Evolutionary conservation across 768 basidiomycete genomes (phyloP).

Genomic region (Phaeotremella skinneri): DNA sequence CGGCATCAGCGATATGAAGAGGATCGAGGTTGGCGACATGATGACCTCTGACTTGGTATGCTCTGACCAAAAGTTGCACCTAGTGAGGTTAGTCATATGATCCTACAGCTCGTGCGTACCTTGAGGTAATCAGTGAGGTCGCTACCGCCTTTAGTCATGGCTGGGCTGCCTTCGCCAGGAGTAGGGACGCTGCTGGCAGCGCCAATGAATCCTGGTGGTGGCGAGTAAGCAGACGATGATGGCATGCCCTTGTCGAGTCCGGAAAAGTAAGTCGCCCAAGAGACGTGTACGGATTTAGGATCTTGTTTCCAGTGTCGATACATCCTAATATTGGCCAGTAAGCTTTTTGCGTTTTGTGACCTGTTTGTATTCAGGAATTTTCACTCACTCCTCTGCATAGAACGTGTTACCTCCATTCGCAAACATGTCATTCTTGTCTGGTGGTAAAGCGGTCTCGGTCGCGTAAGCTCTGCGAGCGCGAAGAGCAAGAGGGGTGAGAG

Average conservation of each 20-base stretch:
- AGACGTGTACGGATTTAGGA: constrained; percentile 84
- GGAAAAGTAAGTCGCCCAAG: constrained; percentile 91
- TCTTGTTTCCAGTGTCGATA: constrained; percentile 76
- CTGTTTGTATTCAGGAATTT: neutral
- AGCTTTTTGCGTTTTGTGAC: neutral
- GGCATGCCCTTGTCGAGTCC: constrained; percentile 84
- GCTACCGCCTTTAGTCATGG: constrained; percentile 60
- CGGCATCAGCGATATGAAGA: constrained; percentile 84
- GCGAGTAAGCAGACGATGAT: constrained; percentile 69
- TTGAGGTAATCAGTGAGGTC: constrained; percentile 93
- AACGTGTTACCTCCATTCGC: constrained; percentile 93
- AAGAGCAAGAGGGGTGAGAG: constrained; percentile 4
- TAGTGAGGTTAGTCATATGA: constrained; percentile 46
- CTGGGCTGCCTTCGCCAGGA: constrained; percentile 75
- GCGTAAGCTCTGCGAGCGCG: constrained; percentile 28
- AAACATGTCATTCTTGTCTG: constrained; percentile 57
- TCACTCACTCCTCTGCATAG: constrained; percentile 71
- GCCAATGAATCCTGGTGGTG: constrained; percentile 68
- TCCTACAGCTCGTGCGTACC: constrained; percentile 55
- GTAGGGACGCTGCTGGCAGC: constrained; percentile 55
- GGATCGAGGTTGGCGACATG: constrained; percentile 95
- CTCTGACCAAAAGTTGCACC: constrained; percentile 96
- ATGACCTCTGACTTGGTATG: constrained; percentile 98
- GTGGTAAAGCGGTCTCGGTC: constrained; percentile 41
- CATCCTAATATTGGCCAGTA: constrained; percentile 58